Evolutionary conservation across 345 rosid species (phyloP).

Genomic region (Euclidium syriacum): DNA sequence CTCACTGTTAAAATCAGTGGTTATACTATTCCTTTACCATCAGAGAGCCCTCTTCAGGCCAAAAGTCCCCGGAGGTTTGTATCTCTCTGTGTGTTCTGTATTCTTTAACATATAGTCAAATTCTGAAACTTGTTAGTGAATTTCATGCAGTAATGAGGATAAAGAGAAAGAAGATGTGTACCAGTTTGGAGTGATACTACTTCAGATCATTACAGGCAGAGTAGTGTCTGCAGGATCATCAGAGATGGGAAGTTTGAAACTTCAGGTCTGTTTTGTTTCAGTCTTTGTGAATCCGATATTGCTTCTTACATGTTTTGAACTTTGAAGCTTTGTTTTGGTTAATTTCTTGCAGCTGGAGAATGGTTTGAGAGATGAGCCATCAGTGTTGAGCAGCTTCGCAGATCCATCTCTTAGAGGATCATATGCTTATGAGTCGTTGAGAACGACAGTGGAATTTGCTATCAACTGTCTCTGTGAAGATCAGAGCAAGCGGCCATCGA

Average conservation of each 20-base stretch:
- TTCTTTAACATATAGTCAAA: not conserved
- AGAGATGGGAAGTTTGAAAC: conserved; percentile 55
- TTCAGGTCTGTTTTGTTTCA: conserved; percentile 37
- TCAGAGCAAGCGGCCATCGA: conserved; percentile 54
- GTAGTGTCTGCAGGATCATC: conserved; percentile 30
- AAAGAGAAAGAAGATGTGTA: conserved; percentile 82
- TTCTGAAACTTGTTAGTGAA: not conserved
- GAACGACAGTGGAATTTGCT: conserved; percentile 59
- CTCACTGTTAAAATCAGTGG: conserved; percentile 66
- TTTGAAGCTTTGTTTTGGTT: not conserved
- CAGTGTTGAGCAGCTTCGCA: conserved; percentile 36
- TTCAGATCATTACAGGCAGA: conserved; percentile 64
- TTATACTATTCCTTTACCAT: conserved; percentile 67
- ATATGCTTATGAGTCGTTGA: conserved; percentile 73
- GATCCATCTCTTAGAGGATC: conserved; percentile 67
- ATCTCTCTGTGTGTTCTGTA: not conserved
- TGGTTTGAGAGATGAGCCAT: conserved; percentile 52
- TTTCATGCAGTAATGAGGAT: conserved; percentile 35
- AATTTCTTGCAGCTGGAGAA: conserved; percentile 46
- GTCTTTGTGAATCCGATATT: not conserved
- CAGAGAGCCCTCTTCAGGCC: conserved; percentile 39
- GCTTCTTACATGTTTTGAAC: not conserved
- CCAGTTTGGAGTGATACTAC: conserved; percentile 68
- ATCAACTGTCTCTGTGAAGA: conserved; percentile 62
- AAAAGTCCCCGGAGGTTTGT: conserved; percentile 14